Percentiles rank a stretch among this genome's conserved stretches.
Conservation (phyloP, 2,329 filamentous ascomycete genomes). For the Colletotrichum plurivorum region DNA sequence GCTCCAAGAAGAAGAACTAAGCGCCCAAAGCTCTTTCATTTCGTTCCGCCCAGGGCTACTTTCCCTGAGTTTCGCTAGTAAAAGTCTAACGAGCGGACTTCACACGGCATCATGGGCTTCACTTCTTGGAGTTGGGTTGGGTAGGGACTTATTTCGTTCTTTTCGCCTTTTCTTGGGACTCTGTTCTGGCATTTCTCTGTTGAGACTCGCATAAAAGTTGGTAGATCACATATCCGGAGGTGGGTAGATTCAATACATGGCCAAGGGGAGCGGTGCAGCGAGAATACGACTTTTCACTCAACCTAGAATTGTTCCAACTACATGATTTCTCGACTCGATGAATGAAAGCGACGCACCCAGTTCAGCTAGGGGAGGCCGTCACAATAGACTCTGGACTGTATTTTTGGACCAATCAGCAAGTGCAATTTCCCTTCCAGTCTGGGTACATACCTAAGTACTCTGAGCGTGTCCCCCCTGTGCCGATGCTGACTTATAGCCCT, state of each 20-base stretch:
- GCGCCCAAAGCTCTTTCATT: not conserved
- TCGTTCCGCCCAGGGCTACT: not conserved
- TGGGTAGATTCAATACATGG: not conserved
- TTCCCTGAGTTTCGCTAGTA: not conserved
- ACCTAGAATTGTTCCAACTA: not conserved
- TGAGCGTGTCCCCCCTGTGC: conserved; percentile 29
- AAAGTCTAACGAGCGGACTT: not conserved
- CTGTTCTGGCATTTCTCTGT: conserved; percentile 4
- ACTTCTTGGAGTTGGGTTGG: conserved; percentile 25
- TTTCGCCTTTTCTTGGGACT: conserved; percentile 1
- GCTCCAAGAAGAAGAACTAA: conserved; percentile 55
- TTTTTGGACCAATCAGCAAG: conserved; percentile 27
- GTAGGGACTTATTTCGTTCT: conserved; percentile 9
- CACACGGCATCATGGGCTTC: not conserved
- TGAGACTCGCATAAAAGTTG: conserved; percentile 18
- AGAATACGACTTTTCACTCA: not conserved
- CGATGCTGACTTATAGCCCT: conserved; percentile 36
- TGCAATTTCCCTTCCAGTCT: conserved; percentile 8
- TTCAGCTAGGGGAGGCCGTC: not conserved
- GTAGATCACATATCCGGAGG: conserved; percentile 1
- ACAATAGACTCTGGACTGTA: not conserved
- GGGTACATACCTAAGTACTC: too few relatives aligned
- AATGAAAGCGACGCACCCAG: not conserved
- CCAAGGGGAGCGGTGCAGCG: not conserved
- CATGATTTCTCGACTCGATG: not conserved